Base-by-base conservation (phyloP, 2,329 filamentous ascomycete genomes). In the Talaromyces sp. region DNA sequence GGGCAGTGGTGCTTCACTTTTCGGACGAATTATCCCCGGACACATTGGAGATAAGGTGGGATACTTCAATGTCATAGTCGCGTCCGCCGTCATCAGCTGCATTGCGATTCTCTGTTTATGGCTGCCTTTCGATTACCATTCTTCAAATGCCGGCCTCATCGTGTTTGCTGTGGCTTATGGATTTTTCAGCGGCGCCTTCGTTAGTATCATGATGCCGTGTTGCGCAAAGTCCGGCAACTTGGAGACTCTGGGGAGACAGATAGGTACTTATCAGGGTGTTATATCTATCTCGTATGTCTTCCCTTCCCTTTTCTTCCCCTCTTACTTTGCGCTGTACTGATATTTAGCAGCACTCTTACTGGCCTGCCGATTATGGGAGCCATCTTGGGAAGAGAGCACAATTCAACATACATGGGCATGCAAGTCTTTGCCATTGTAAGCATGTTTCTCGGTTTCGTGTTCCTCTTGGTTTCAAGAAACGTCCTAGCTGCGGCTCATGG, bases 231-330 rank as follows among this genome's bases (percentile, higher is more conserved):
- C 69, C 1, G 74, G 74, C 0, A 70, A 66, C 25, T 68, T 77
- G 2, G 70, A 77, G 10, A 72, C 76, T 1, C 61, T 78, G 8
- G 77, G 75, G 0, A 73, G 74, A 61, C 70, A 73, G 38, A 75
- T 78, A 45, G 76, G 76, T 3, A 71, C 75, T 1, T 74, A 70
- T 25, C 70, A 74, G 60, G 53, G 68, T 31, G 66, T 72, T 0
- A 68, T 74, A 10, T 67, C 68, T 17, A 25, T 71, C 29, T 68
- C 67, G 71, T 74, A 65, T 29, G 67, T 67, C 40, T 25, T 54
- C 67, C 63, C 49, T 69, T 59, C 6, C 25, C 22, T 22, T 1
- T 36, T 36, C 34, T 13, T 36, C 34, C 3, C 29, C 3, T 49
- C n/a, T 27, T 7, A 13, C 5, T 27, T 53, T 31, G 22, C 15